Evolutionary conservation across 2,329 filamentous ascomycete species (phyloP).

Genomic region (Coleophoma crateriformis): DNA sequence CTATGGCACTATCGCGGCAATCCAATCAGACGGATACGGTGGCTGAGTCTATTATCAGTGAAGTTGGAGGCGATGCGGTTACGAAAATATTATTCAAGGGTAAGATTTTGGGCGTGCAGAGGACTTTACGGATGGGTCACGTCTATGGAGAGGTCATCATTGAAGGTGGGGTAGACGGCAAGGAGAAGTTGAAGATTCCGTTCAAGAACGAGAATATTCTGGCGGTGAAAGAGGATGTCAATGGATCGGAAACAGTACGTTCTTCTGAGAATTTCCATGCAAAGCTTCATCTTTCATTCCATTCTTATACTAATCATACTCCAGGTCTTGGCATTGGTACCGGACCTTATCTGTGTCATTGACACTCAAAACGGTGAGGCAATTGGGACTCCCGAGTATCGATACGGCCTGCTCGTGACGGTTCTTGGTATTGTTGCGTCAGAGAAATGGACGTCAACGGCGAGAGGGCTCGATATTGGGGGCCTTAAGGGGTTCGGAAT

Average conservation of each 20-base stretch:
- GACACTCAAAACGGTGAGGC: conserved; percentile 42
- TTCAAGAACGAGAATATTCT: conserved; percentile 72
- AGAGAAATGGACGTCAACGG: conserved; percentile 45
- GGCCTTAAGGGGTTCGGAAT: conserved; percentile 42
- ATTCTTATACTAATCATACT: conserved; percentile 27
- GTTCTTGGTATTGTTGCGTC: conserved; percentile 50
- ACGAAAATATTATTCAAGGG: conserved; percentile 55
- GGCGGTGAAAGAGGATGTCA: conserved; percentile 27
- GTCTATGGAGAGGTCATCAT: conserved; percentile 54
- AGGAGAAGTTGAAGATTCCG: conserved; percentile 50
- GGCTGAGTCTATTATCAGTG: conserved; percentile 51
- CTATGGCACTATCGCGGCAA: conserved; percentile 42
- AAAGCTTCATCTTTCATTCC: conserved; percentile 27
- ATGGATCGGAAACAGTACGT: conserved; percentile 9
- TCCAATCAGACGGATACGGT: conserved; percentile 46
- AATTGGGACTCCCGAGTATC: conserved; percentile 47
- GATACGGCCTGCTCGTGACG: conserved; percentile 44
- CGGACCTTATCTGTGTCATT: conserved; percentile 44
- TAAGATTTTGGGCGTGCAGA: conserved; percentile 56
- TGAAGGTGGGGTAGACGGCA: conserved; percentile 29
- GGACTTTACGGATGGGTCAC: conserved; percentile 48
- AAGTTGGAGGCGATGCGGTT: conserved; percentile 45
- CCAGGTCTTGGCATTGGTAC: conserved; percentile 48
- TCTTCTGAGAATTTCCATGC: not conserved
- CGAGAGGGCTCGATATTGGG: conserved; percentile 40